Evolutionary conservation across 176 grass and related monocot genomes (phyloP).

Genomic region (Oryza glaberrima): DNA sequence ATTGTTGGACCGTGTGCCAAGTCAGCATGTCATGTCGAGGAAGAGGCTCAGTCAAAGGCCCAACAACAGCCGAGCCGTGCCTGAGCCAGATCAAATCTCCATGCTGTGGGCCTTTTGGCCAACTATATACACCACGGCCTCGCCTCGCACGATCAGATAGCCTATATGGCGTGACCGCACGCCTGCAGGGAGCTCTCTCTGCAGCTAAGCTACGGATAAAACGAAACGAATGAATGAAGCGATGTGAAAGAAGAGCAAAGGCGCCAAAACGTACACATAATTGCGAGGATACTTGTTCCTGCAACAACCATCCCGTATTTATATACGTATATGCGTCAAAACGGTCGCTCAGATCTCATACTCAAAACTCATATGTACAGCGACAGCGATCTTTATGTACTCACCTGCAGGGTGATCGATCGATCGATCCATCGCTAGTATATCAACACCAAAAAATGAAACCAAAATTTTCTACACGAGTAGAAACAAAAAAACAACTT

Average conservation of each 20-base stretch:
- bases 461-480: slow-evolving; percentile 32
- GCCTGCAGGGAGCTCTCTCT: too few species aligned
- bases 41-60: too few species aligned
- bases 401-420: not conserved
- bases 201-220: too few species aligned
- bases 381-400: slow-evolving; percentile 28
- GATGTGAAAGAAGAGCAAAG: slow-evolving; percentile 37
- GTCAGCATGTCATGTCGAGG: too few species aligned
- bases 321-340: not conserved
- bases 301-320: slow-evolving; percentile 3
- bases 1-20: too few species aligned
- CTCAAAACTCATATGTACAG: too few species aligned
- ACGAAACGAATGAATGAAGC: slow-evolving; percentile 16
- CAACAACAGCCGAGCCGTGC: too few species aligned
- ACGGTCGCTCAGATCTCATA: slow-evolving; percentile 26
- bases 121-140: too few species aligned
- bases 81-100: too few species aligned
- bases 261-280: slow-evolving; percentile 23
- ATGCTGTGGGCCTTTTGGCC: too few species aligned
- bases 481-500: not conserved
- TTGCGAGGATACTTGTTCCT: not conserved
- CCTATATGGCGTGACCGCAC: too few species aligned
- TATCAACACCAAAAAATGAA: slow-evolving; percentile 32
- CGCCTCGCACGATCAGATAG: too few species aligned
- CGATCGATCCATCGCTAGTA: not conserved